A percentile compares a stretch with the other conserved stretches of the same genome.
phyloP scores from a whole-genome alignment of 2,329 filamentous ascomycete genomes.

The Fusarium proliferatum region DNA sequence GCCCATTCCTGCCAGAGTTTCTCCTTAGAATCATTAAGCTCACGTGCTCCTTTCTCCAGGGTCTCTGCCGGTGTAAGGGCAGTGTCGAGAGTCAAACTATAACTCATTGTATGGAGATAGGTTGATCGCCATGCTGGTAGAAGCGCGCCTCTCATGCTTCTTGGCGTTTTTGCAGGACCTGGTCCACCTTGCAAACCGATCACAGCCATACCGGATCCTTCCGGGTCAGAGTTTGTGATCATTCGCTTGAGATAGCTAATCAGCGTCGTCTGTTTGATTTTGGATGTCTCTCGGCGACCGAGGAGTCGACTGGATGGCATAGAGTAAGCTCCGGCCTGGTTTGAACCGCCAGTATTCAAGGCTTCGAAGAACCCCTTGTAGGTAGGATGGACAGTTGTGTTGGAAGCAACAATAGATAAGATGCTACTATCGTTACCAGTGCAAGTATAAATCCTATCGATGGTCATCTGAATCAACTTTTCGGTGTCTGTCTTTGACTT shows the following conservation, averaged over 20 bases:
- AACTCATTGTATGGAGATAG: not conserved
- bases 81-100: not conserved
- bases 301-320: not conserved
- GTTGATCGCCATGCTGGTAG: not conserved
- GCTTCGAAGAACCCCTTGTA: not conserved
- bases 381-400: not conserved
- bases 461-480: not conserved
- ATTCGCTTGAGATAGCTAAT: not conserved
- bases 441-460: rapidly evolving
- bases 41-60: not conserved
- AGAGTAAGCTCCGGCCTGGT: not conserved
- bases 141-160: not conserved
- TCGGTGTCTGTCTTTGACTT: not conserved
- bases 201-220: not conserved
- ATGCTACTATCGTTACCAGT: rapidly evolving
- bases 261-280: rapidly evolving
- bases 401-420: not conserved
- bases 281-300: not conserved
- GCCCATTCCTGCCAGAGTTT: not conserved
- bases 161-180: not conserved
- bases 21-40: not conserved
- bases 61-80: not conserved
- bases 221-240: not conserved
- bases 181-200: not conserved
- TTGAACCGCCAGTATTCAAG: not conserved